Base-by-base conservation (phyloP, 2,329 filamentous ascomycete genomes). In the Aureobasidium subglaciale region DNA sequence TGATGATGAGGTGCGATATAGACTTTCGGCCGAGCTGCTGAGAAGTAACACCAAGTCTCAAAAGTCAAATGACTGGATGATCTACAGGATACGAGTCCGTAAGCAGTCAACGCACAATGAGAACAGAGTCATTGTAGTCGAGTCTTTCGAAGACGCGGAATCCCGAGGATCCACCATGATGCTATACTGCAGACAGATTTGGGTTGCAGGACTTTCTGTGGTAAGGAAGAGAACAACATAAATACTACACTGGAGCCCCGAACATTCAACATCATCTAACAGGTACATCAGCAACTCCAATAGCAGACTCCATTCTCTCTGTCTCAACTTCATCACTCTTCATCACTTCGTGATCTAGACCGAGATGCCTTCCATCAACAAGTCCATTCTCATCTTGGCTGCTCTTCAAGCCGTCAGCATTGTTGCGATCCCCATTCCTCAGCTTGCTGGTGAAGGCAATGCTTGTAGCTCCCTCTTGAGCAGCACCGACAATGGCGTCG, bases 381-480 rank as follows among this genome's bases (percentile, higher is more conserved):
- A 52, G 48, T 30, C 48, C 8, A 4, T 52, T 16, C 48, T 52
- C 24, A 2, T 40, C 16, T 15, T 52, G 48, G 35, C 48, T 24
- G 48, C 48, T 2, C 7, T 52, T 13, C 48, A 52, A 18, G 48
- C 25, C 18, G 37, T 34, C 2, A 25, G 24, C 10, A 35, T 58
- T 5, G 18, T 62, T 20, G 59, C 60, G 38, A 58, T 58, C 16
- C 55, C 59, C 24, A 45, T 60, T 22, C 60, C 59, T 35, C 60
- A 62, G 35, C 62, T 64, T 15, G 62, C 61, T 20, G 62, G 62
- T 22, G 61, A 62, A 40, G 62, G 62, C 27, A 55, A 56, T 5
- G 62, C 60, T 18, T 60, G 57, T 49, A 42, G 60, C 52, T 61
- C 59, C 13, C 46, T 63, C 55, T 43, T 63, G 25, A 56, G 58